A percentile compares a stretch with the other conserved stretches of the same genome.
These are phyloP conservation scores for Talaromyces sp. DNA, from an alignment of 2,329 filamentous ascomycete genomes.

Conservation along the genomic window DNA sequence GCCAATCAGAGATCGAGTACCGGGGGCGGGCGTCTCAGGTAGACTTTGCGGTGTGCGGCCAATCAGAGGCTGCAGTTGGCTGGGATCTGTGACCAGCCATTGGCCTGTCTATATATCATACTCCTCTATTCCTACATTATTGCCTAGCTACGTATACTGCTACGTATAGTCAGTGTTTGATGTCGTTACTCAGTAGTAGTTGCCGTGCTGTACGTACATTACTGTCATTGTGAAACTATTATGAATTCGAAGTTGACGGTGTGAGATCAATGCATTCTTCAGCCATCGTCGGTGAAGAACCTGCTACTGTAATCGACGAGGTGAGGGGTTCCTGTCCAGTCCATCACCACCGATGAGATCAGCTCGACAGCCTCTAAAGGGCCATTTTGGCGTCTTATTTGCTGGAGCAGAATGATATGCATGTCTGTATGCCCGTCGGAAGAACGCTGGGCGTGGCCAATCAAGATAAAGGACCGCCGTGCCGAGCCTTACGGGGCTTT, in stretches of 20 bases:
- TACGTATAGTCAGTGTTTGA: not conserved
- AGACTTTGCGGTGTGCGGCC: not conserved
- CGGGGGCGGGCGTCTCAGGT: slow-evolving; percentile 16
- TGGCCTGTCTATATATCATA: not conserved
- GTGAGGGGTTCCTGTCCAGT: not conserved
- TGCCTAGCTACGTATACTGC: no score
- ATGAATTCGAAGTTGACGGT: not conserved
- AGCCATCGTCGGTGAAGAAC: not conserved
- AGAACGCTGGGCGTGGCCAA: slow-evolving; percentile 12
- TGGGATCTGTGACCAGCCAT: not conserved
- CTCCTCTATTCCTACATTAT: not conserved
- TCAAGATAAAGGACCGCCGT: not conserved
- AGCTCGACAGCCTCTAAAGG: not conserved
- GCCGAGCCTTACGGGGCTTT: slow-evolving; percentile 11
- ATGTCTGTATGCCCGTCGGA: not conserved
- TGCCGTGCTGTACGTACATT: not conserved
- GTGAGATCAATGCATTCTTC: not conserved
- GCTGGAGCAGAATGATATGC: slow-evolving; percentile 2
- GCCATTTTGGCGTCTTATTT: not conserved
- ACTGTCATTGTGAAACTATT: not conserved
- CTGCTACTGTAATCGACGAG: not conserved
- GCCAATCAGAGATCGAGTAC: slow-evolving; percentile 1
- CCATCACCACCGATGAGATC: not conserved
- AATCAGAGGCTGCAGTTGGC: not conserved
- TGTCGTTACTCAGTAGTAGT: not conserved